Percentiles rank a stretch among this genome's conserved stretches.
Conservation (phyloP, 306 rosid genomes). For the Argentina anserina region DNA sequence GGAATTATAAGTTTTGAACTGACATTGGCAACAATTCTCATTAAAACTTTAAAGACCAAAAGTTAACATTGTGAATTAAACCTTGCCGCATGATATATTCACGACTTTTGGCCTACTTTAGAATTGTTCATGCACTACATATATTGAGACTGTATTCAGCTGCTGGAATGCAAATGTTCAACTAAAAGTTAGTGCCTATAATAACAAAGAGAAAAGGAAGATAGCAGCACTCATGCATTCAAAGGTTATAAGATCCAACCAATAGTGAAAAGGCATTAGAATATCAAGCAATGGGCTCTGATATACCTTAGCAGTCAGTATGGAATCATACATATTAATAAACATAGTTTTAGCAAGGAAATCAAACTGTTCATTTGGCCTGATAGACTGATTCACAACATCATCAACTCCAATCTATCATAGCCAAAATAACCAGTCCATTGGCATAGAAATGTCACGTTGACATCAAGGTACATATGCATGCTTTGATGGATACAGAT, state of each 20-base stretch:
- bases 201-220: not conserved
- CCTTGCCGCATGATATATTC: not conserved
- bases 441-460: not conserved
- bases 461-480: conserved; percentile 2
- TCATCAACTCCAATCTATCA: not conserved
- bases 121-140: not conserved
- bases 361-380: not conserved
- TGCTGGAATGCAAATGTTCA: not conserved
- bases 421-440: not conserved
- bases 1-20: too few species aligned
- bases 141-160: not conserved
- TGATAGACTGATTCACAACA: not conserved
- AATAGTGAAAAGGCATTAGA: not conserved
- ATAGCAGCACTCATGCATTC: not conserved
- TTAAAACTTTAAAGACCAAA: too few species aligned
- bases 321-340: not conserved
- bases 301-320: not conserved
- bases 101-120: not conserved
- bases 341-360: not conserved
- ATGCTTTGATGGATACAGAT: not conserved
- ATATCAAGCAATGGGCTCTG: not conserved
- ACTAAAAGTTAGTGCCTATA: not conserved
- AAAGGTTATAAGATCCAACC: too few species aligned
- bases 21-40: too few species aligned
- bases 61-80: not conserved